Percentiles rank a stretch among this genome's conserved stretches.
Conservation (phyloP, 2,329 filamentous ascomycete genomes). For the Sclerotinia sclerotiorum region DNA sequence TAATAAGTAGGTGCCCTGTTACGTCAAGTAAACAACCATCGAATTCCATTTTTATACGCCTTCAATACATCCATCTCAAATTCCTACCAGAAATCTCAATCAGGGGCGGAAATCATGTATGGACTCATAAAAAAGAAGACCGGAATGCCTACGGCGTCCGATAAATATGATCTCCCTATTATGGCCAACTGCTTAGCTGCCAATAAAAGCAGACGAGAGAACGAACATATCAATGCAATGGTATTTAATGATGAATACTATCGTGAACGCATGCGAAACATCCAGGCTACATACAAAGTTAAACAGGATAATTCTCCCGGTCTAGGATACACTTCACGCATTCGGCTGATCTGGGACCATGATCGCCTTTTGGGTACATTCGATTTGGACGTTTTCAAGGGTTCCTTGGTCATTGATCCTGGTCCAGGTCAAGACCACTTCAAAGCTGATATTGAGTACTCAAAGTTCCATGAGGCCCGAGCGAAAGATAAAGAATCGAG, state of each 20-base stretch:
- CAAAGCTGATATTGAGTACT: constrained; percentile 15
- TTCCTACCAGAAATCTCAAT: too few relatives aligned
- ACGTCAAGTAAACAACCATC: neutral
- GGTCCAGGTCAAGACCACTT: constrained; percentile 14
- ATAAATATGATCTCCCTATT: neutral
- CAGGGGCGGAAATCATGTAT: too few relatives aligned
- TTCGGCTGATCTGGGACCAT: constrained; percentile 18
- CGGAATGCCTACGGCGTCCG: neutral
- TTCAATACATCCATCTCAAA: neutral
- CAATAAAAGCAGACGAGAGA: constrained; percentile 9
- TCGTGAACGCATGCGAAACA: constrained; percentile 11
- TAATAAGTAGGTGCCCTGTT: neutral
- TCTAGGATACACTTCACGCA: constrained; percentile 3
- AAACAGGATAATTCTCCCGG: neutral
- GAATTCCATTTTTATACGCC: neutral
- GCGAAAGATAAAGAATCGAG: constrained; percentile 5
- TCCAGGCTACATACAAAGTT: constrained; percentile 15
- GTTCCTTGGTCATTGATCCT: constrained; percentile 9
- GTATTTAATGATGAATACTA: constrained; percentile 7
- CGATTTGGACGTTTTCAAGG: neutral
- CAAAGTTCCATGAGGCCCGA: constrained; percentile 13
- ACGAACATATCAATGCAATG: constrained; percentile 6
- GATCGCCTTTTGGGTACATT: constrained; percentile 13
- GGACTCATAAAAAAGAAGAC: neutral
- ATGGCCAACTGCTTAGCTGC: neutral